phyloP scores from a whole-genome alignment of 2,329 filamentous ascomycete genomes.

The Gnomoniopsis sp. region DNA sequence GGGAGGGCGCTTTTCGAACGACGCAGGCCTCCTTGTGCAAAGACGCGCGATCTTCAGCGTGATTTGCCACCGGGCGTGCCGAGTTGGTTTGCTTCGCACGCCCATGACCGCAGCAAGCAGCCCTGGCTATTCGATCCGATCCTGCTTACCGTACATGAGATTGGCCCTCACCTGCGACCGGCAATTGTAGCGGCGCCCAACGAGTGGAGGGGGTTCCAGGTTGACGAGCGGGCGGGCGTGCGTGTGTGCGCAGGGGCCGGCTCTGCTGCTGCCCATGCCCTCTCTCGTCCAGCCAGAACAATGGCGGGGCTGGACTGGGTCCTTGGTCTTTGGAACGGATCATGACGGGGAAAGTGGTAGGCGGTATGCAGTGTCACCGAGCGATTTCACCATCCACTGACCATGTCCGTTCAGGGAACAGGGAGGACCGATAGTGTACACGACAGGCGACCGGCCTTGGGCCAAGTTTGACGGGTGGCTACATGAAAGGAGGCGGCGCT shows the following conservation, averaged over 20 bases:
- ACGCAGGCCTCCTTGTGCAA: conserved; percentile 16
- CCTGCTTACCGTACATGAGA: background rate
- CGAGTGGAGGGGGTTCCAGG: background rate
- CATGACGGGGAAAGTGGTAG: conserved; percentile 3
- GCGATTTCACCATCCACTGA: conserved; percentile 12
- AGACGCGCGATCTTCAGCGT: conserved; percentile 14
- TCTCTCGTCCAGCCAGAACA: background rate
- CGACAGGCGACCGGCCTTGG: conserved; percentile 14
- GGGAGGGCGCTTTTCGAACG: conserved; percentile 7
- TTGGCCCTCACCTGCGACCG: conserved; percentile 7
- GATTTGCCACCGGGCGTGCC: conserved; percentile 14
- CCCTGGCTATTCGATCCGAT: conserved; percentile 2
- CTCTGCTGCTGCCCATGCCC: background rate
- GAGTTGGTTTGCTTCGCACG: conserved; percentile 16
- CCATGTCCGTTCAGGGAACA: conserved; percentile 7
- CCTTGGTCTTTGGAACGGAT: background rate
- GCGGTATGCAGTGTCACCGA: conserved; percentile 12
- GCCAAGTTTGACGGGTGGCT: conserved; percentile 12
- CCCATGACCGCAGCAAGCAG: conserved; percentile 6
- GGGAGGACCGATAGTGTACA: conserved; percentile 7
- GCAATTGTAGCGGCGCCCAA: conserved; percentile 3
- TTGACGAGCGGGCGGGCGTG: background rate
- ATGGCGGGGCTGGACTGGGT: background rate
- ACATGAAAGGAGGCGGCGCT: conserved; percentile 16
- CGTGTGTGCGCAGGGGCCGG: background rate